Base-by-base conservation (phyloP, 441 rosid species). In the Pelargonium cotyledonis region DNA sequence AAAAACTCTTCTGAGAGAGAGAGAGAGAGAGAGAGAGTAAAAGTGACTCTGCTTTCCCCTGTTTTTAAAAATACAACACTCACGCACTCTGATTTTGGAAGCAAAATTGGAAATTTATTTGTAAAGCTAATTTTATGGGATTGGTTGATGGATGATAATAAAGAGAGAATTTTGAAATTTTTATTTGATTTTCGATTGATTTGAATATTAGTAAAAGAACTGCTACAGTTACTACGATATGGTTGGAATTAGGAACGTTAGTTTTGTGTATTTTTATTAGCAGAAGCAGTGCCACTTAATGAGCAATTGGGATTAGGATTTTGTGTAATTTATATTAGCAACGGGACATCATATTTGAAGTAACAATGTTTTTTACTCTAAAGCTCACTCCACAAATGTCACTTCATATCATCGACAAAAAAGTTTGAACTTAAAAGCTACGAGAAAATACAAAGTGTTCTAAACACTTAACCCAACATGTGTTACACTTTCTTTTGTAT, bases 11-110 rank as follows among this genome's bases (percentile, higher is more conserved):
- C 26, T 23, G 26, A 23, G 26, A 23, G 26, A 23, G 26, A 23
- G 26, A 23, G 26, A 23, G 26, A 23, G 26, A n/a, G n/a, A n/a
- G 26, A 23, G 26, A 51, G 41, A 8, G 70, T 31, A 65, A 67
- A 67, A 68, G 15, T 40, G n/a, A 1, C 55, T 68, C 71, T 63
- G 72, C 51, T 72, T 79, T 73, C 72, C 77, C 66, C 73, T 75
- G 76, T 68, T 73, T 66, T 75, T 70, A 71, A 23, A 23, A 23
- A 23, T 2, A 23, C 26, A 75, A 70, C 46, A 15, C 23, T n/a
- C n/a, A n/a, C n/a, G n/a, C n/a, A 4, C 68, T 60, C 70, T 65
- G 76, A 43, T 65, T 55, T 44, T 8, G 60, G 58, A 43, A 68
- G 65, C 65, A 66, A 67, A 63, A 10, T 26, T 19, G 9, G 8